Percentiles rank a stretch among this genome's conserved stretches.
Conservation (phyloP, 768 basidiomycete species). For the Tylopilus plumbeoviolaceoides region DNA sequence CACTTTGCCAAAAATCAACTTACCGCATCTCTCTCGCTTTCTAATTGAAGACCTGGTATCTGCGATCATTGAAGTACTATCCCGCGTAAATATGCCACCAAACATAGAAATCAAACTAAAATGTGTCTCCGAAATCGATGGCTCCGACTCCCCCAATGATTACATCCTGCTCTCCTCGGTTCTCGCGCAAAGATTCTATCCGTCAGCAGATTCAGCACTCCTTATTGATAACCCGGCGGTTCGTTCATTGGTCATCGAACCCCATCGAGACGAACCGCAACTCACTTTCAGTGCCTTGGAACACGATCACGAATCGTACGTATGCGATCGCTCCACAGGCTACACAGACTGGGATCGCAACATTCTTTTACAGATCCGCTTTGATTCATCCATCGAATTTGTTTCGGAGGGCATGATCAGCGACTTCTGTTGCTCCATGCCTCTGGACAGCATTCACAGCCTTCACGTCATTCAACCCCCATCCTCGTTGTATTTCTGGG, state of each 20-base stretch:
- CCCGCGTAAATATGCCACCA: constrained; percentile 3
- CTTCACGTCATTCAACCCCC: background rate
- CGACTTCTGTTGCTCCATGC: background rate
- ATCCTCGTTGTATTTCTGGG: background rate
- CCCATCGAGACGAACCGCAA: no score
- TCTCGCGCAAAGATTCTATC: background rate
- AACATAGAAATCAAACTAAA: background rate
- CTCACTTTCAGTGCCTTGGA: background rate
- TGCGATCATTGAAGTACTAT: constrained; percentile 2
- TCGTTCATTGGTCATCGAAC: background rate
- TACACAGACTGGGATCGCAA: background rate
- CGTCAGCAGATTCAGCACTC: background rate
- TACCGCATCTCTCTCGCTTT: constrained; percentile 9
- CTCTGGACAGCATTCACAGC: background rate
- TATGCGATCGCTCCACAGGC: no score
- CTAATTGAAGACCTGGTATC: background rate
- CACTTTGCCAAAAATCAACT: background rate
- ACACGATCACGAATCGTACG: background rate
- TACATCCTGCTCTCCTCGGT: background rate
- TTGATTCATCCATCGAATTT: background rate
- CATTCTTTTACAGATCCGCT: background rate
- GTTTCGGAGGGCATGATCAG: background rate
- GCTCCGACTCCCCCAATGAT: background rate
- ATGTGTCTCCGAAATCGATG: background rate
- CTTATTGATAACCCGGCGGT: background rate